Evolutionary conservation across 2,329 filamentous ascomycete species (phyloP), one percentile per base, ranked within the genome.

Genomic region (Colletotrichum theobromicola): DNA sequence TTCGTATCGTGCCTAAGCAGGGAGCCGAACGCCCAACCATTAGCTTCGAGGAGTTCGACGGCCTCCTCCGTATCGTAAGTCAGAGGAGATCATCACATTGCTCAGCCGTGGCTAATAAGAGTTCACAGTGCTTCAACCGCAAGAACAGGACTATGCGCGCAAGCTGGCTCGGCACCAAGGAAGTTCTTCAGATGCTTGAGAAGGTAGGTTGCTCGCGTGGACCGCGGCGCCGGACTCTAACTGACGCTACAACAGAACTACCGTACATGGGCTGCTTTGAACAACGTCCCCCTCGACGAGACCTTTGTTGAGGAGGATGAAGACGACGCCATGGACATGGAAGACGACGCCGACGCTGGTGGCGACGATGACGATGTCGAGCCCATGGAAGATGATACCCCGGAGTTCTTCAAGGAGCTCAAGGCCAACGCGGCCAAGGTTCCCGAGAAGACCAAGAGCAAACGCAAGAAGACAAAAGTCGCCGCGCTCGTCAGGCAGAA

Each of bases 11-110:
- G 81, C 95, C 95, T 26, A 97, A 98, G 86, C 89, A 91, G 46
- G 95, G 95, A 13, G 87, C 85, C 62, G 91, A 93, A 77, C 88
- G 95, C 46, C 96, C 96, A 67, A 93, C 95, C 78, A 96, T 98
- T 77, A 94, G 92, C 82, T 98, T 96, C 85, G 95, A 97, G 67
- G 97, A 98, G 84, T 98, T 96, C 93, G 96, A 98, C 81, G 96
- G 96, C 12, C 88, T 98, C 81, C 84, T 98, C 76, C 88, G 95
- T 65, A 92, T 98, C 92, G 92, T 94, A 67, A 53, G 68, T 61
- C 21, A 50, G 10, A 15, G 15, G 21, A 16, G 42, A 50, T 34
- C 2, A 30, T 9, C 12, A 13, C 13, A 5, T 30, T 4, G 13
- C 28, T 18, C 7, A 30, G n/a, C 8, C 24, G 15, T 6, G 16